Evolutionary conservation across 345 rosid genomes (phyloP), one percentile per base, ranked within the genome.

Genomic region (Corchorus olitorius): DNA sequence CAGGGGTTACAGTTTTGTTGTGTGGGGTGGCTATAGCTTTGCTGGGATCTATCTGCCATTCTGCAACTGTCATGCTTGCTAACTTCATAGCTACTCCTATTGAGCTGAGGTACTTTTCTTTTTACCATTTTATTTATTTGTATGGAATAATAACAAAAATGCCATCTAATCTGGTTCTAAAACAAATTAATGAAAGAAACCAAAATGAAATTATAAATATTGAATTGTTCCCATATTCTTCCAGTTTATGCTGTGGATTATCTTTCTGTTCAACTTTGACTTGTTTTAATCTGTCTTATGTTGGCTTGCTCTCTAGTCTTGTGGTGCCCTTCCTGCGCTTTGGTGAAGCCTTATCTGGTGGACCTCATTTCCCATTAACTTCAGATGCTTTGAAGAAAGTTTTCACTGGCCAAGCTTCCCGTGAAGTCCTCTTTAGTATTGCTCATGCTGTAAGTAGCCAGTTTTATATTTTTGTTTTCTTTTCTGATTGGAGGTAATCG

Each of bases 291-390:
- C 33, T 53, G 35, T 70, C 49, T 79, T 14, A 20, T 68, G 70
- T 75, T 45, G 48, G 82, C 73, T 84, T 67, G 74, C 41, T 65
- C 34, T 77, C 76, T 78, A 95, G 99, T 81, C 90, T 95, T 76
- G 74, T 95, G 63, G 88, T 95, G 69, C 99, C 99, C 39, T 95
- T 95, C 91, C 84, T 95, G 89, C 97, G 99, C 50, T 83, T 95
- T 67, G 99, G 97, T 6, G 98, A 95, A 84, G 65, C 70, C 48
- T 48, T 95, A 14, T 70, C 88, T 3, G 97, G 97, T 22, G 99
- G 99, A 70, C 84, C 97, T 63, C 97, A 88, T 88, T 95, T 95
- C 85, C 91, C 97, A 11, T 82, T 95, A 71, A 89, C 94, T 56
- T 82, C 99, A 34, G 99, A 92, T 86, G 98, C 97, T 5, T 65